Base-by-base conservation (phyloP, 2,329 filamentous ascomycete genomes). In the Ophiostoma pallidulum region DNA sequence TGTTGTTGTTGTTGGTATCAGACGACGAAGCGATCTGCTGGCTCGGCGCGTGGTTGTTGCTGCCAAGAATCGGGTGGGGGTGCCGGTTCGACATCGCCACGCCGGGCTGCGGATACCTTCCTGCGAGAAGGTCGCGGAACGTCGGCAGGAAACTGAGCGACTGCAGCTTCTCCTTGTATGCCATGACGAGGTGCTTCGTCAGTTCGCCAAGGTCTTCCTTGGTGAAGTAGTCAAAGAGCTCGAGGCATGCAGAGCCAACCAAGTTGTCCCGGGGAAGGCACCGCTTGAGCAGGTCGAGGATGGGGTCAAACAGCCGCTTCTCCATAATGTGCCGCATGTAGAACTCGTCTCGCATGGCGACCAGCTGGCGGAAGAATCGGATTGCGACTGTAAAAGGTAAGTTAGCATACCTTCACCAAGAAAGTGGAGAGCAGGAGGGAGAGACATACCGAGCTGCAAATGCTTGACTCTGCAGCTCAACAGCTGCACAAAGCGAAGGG, bases 261-360 rank as follows among this genome's bases (percentile, higher is more conserved):
- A 98, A 73, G 57, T 96, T 97, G 64, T 98, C 91, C 36, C 89
- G 80, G 1, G 90, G 87, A 77, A 96, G 84, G 0, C 88, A 92
- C 55, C 86, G 79, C 47, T 84, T 77, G 29, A 97, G 76, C 32
- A 96, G 82, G 55, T 92, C 80, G 13, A 98, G 71, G 29, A 97
- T 86, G 1, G 89, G 85, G 35, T 84, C 86, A 50, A 97, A 81
- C 0, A 92, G 79, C 51, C 82, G 79, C 61, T 90, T 84, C 56
- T 89, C 80, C 22, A 83, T 84, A 57, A 97, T 77, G 57, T 95
- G 84, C 46, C 82, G 84, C 58, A 88, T 82, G 62, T 96, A 95
- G 57, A 92, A 94, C 47, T 94, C 88, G 61, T 97, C 91, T 59
- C 92, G 84, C 32, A 95, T 74, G 39, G 82, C 81, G 49, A 96